phyloP scores from a whole-genome alignment of 495 filamentous ascomycete genomes.

The Corynascus novoguineensis region DNA sequence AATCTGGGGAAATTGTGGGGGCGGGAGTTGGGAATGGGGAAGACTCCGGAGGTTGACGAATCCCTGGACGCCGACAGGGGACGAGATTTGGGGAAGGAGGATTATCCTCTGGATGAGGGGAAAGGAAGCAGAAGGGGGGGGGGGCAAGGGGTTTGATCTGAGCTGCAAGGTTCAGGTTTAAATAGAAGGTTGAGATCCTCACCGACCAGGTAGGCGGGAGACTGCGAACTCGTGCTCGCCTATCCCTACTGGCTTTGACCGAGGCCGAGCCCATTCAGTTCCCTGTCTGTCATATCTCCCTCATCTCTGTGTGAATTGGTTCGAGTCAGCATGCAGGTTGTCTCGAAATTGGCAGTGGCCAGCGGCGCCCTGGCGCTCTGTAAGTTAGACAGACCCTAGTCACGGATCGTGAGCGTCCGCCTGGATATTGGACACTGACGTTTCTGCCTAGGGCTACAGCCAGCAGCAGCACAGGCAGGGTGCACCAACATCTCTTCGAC shows the following conservation, averaged over 20 bases:
- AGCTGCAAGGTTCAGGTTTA: conserved; percentile 1
- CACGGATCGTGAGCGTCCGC: background rate
- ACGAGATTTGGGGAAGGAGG: background rate
- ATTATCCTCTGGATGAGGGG: too few species aligned
- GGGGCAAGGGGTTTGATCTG: too few species aligned
- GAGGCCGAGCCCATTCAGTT: background rate
- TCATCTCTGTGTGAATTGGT: background rate
- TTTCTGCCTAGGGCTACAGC: conserved; percentile 16
- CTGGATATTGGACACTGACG: background rate
- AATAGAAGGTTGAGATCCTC: background rate
- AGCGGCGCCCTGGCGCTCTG: conserved; percentile 8
- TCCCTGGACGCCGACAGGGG: background rate
- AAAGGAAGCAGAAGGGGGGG: too few species aligned
- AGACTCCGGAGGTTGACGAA: too few species aligned
- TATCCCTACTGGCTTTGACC: too few species aligned
- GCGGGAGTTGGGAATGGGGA: background rate
- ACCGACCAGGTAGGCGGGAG: too few species aligned
- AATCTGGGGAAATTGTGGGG: conserved; percentile 23
- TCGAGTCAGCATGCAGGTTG: conserved; percentile 14
- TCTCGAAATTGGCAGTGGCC: conserved; percentile 10
- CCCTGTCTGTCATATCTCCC: background rate
- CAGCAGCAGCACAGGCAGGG: conserved; percentile 24
- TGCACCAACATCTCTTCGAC: conserved; percentile 38
- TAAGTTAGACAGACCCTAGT: too few species aligned
- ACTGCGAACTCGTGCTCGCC: background rate